Base-by-base conservation (phyloP, 208 protist species). In the Crithidia acanthocephali region DNA sequence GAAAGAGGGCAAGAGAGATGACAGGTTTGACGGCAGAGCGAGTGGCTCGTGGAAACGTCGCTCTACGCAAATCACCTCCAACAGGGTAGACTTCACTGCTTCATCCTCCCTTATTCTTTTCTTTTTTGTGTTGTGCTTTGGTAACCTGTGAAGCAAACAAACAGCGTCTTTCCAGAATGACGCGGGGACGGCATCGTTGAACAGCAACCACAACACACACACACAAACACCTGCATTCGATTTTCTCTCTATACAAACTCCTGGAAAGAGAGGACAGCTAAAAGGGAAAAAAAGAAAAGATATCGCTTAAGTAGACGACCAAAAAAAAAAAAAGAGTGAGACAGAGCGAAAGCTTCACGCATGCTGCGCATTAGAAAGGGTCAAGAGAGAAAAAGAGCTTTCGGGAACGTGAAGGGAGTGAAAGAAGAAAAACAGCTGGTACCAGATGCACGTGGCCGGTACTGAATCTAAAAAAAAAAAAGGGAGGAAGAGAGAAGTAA, bases 351-450 rank as follows among this genome's bases (percentile, higher is more conserved):
- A 40, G 16, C 44, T 48, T 48, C 44, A 48, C 6, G 44, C 35
- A 40, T 5, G 8, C 11, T 40, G 35, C 35, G 35, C 35, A n/a
- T n/a, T n/a, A n/a, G 8, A 40, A 40, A 40, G 11, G 35, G 44
- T n/a, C 6, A 58, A 58, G 52, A 10, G 30, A 25, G 4, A 53
- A 53, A 37, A n/a, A 40, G 52, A 48, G 44, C 44, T 40, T 40
- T 40, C 8, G 20, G 62, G 37, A 47, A 40, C 40, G 37, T 45
- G 25, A 57, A 44, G 6, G 28, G 9, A 20, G 7, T 0, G 15
- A 35, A 18, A 56, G 58, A 57, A 68, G 25, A 58, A 58, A 68
- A 33, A 20, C 5, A 30, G 35, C 8, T 40, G 35, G 35, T 11
- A 40, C 35, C 35, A 11, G 11, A 40, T 40, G 35, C 35, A 40